Evolutionary conservation across 1,284 basidiomycete species (phyloP).

Genomic region (Sanghuangporus sanghuang): DNA sequence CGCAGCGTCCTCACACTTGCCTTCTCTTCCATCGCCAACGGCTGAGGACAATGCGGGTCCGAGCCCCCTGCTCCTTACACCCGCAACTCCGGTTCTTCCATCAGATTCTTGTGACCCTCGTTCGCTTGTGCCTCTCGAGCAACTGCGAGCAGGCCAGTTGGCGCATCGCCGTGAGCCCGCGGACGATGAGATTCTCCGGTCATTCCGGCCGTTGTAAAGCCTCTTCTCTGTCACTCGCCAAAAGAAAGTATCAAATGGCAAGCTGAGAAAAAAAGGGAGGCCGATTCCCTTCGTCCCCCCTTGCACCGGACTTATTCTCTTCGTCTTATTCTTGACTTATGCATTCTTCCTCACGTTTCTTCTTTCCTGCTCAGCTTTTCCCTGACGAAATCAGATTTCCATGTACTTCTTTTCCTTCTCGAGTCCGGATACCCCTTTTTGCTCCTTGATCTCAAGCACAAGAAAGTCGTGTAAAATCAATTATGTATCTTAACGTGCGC

Average conservation of each 20-base stretch:
- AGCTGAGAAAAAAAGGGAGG: not conserved
- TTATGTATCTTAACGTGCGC: not conserved
- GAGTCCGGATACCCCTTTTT: not conserved
- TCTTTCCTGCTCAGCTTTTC: not conserved
- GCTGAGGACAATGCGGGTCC: not conserved
- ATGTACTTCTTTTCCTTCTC: not conserved
- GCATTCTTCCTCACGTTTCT: not conserved
- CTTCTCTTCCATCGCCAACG: slow-evolving; percentile 16
- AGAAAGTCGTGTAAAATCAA: not conserved
- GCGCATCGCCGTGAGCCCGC: slow-evolving; percentile 16
- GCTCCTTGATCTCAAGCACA: not conserved
- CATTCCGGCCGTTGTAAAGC: slow-evolving; percentile 12
- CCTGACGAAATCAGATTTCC: not conserved
- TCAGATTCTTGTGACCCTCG: not conserved
- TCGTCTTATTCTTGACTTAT: slow-evolving; percentile 1
- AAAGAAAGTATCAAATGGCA: not conserved
- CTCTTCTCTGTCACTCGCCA: not conserved
- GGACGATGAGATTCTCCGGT: slow-evolving; percentile 18
- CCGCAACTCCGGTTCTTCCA: not conserved
- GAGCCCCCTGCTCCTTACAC: not conserved
- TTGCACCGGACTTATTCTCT: not conserved
- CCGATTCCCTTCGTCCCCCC: not conserved
- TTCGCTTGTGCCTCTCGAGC: slow-evolving; percentile 15
- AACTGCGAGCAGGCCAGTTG: slow-evolving; percentile 4
- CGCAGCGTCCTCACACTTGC: slow-evolving; percentile 3